Conservation (phyloP, 352 stramenopile genomes). For the Phytophthora meadii region DNA sequence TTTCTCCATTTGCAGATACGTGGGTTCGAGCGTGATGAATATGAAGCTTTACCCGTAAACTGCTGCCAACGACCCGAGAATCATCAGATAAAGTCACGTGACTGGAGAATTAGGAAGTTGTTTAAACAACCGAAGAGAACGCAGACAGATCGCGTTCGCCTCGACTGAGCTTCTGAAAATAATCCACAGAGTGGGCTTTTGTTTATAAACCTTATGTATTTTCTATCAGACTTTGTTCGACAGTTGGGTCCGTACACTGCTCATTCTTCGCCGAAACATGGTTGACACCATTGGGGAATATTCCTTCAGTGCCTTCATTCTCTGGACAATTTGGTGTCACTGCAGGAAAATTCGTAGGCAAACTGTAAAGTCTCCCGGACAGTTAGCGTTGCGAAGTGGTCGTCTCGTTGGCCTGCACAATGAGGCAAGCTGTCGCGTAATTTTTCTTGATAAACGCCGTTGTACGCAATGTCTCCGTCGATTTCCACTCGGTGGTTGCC, state of each 20-base stretch:
- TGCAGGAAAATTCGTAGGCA: slow-evolving; percentile 75
- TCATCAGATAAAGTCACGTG: too few species aligned
- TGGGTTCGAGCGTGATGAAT: too few species aligned
- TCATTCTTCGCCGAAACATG: slow-evolving; percentile 57
- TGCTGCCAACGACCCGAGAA: too few species aligned
- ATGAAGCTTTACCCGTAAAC: too few species aligned
- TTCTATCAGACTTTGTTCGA: slow-evolving; percentile 64
- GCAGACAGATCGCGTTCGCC: too few species aligned
- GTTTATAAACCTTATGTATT: neutral
- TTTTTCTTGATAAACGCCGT: slow-evolving; percentile 15
- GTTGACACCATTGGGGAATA: slow-evolving; percentile 59
- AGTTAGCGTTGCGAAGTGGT: slow-evolving; percentile 86
- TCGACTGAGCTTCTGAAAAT: too few species aligned
- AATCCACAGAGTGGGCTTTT: too few species aligned
- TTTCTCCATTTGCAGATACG: too few species aligned
- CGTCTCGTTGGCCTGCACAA: slow-evolving; percentile 54
- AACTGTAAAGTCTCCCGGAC: slow-evolving; percentile 93
- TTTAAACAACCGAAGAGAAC: too few species aligned
- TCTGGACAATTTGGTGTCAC: slow-evolving; percentile 73
- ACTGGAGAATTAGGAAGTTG: too few species aligned
- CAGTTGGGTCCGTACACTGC: slow-evolving; percentile 63
- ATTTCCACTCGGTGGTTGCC: slow-evolving; percentile 31
- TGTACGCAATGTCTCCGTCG: slow-evolving; percentile 33
- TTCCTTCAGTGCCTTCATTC: slow-evolving; percentile 63
- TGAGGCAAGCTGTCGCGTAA: slow-evolving; percentile 17